Evolutionary conservation across 1,284 basidiomycete species (phyloP), one percentile per base, ranked within the genome.

Genomic region (Apiotrichum sp.): DNA sequence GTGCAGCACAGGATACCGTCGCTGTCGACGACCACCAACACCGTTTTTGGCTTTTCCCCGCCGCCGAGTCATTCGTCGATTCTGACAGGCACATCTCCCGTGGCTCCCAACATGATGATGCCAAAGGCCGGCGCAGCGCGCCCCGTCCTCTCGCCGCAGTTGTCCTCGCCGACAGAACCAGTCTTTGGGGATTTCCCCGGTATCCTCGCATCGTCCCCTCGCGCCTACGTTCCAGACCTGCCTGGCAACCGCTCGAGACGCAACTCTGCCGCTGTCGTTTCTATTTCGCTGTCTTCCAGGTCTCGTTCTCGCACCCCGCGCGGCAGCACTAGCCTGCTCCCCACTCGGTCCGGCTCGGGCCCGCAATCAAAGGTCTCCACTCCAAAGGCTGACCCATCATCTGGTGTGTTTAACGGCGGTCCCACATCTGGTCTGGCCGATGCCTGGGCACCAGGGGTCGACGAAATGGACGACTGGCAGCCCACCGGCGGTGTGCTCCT

Each of bases 221-320:
- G 63, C 9, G 62, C 52, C 1, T n/a, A n/a, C n/a, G n/a, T n/a
- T n/a, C n/a, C n/a, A n/a, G n/a, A n/a, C n/a, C 53, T 53, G 1
- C 32, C 49, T 1, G 35, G 65, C 47, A 41, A 10, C 52, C 55
- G 14, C n/a, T 70, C 68, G 1, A 53, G 71, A 16, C 66, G 71
- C 14, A 71, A 72, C 53, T 70, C 68, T 35, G 68, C 70, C 2
- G 72, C 72, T 6, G 66, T 72, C 45, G 70, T 74, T 14, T 72
- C 71, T 3, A 74, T 72, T 56, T 68, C 67, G 8, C 57, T 72
- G 9, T 68, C 68, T 40, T 71, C 71, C 11, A 62, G 72, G n/a
- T 71, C 70, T 2, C 61, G 69, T 11, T 72, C 71, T 10, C 62
- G 69, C 1, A 74, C 72, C 3, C 72, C 72, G 3, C 59, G 66